phyloP scores from a whole-genome alignment of 768 basidiomycete genomes.

The Pseudohyphozyma bogoriensis region DNA sequence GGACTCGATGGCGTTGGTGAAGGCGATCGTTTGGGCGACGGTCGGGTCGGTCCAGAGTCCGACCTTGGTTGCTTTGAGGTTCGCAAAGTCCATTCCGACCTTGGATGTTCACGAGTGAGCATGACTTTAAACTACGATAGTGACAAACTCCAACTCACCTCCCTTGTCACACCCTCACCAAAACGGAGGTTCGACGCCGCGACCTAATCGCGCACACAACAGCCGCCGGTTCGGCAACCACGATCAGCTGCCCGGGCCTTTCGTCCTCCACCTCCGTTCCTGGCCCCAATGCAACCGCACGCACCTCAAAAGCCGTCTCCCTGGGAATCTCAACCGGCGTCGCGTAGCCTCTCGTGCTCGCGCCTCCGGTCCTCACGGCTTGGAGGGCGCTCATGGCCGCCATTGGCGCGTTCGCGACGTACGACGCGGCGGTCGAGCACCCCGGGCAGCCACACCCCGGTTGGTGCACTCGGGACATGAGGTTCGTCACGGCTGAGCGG shows the following conservation, averaged over 20 bases:
- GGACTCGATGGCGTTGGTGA: conserved; percentile 70
- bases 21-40: conserved; percentile 66
- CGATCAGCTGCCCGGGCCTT: no score
- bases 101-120: conserved; percentile 38
- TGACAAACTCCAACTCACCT: conserved; percentile 1
- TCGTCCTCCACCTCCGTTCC: no score
- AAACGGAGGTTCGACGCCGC: conserved; percentile 81
- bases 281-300: no score
- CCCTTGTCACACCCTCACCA: conserved; percentile 77
- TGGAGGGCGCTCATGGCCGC: conserved; percentile 16
- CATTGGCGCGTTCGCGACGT: conserved; percentile 1
- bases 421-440: conserved; percentile 11
- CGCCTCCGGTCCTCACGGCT: conserved; percentile 7
- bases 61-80: conserved; percentile 82
- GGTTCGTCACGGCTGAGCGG: no score
- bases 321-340: conserved; percentile 61
- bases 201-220: no score
- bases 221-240: no score
- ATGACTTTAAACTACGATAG: neutral
- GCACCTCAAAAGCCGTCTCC: conserved; percentile 91
- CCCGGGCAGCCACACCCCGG: conserved; percentile 29
- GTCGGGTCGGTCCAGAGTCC: conserved; percentile 88
- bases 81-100: conserved; percentile 88
- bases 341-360: conserved; percentile 40
- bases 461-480: no score